Base-by-base conservation (phyloP, 768 basidiomycete species). In the Tricholoma bakamatsutake region DNA sequence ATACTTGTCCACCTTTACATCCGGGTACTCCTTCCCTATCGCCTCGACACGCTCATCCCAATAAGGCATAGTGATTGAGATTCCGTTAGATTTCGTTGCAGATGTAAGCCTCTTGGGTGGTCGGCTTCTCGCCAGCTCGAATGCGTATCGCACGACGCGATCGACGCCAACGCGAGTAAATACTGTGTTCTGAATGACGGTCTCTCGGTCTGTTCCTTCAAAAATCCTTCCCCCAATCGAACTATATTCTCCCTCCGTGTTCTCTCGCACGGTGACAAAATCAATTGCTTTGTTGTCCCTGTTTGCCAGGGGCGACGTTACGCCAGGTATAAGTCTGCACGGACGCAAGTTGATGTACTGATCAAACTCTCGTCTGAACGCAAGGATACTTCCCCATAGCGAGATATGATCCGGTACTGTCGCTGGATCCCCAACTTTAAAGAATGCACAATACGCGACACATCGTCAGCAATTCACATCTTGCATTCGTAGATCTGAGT, bases 191-290 rank as follows among this genome's bases (percentile, higher is more conserved):
- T 80, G 71, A 31, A 74, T 73, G 30, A 74, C 72, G 13, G 73
- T 72, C 57, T 73, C 71, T 33, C 73, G 65, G 12, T 71, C 70
- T 18, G 73, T 76, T 39, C 71, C 73, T 56, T 70, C 66, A 54
- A 73, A 73, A n/a, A 73, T 73, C 52, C 71, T 61, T 54, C 80
- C 67, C 62, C 79, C 67, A 58, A 79, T 75, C 5, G 74, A 76
- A n/a, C 77, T 76, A 62, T 80, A 81, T 62, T 80, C 78, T 50
- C 81, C 81, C 60, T 83, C 81, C 9, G 75, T 78, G 61, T 83
- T 83, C 64, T 83, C 81, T 45, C 81, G 71, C 10, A 81, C 77
- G 37, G 80, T 80, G 53, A 77, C 68, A 68, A 80, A 81, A 63
- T 83, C 78, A 48, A 81, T 75, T 1, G 74, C 67, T 54, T 73